These are phyloP conservation scores for Russula abietina DNA, from an alignment of 768 basidiomycete genomes.

Conservation along the genomic window DNA sequence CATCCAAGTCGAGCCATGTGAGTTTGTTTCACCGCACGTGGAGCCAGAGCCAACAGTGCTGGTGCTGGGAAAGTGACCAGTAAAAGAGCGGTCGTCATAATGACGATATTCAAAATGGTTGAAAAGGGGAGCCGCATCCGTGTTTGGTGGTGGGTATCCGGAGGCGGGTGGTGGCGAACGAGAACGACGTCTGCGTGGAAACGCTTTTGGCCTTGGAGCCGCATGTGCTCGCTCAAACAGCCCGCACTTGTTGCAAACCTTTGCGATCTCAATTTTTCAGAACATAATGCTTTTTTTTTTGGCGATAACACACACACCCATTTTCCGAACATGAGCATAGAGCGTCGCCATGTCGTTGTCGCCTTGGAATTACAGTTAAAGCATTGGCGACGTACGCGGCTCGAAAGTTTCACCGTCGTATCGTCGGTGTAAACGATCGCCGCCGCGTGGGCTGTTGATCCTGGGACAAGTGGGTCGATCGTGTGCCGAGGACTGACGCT, in stretches of 20 bases:
- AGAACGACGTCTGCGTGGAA: conserved; percentile 10
- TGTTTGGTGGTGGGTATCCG: no score
- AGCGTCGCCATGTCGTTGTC: conserved; percentile 73
- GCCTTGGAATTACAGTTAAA: conserved; percentile 81
- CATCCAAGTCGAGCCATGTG: not conserved
- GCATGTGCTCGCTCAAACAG: conserved; percentile 76
- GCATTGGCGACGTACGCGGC: conserved; percentile 65
- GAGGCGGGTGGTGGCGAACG: not conserved
- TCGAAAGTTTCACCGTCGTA: conserved; percentile 68
- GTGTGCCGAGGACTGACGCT: not conserved
- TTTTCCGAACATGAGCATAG: conserved; percentile 71
- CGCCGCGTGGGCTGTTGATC: not conserved
- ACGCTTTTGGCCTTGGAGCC: conserved; percentile 49
- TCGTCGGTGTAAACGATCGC: conserved; percentile 53
- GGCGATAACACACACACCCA: conserved; percentile 36
- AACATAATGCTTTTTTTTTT: not conserved
- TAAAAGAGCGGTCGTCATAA: not conserved
- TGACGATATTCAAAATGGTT: not conserved
- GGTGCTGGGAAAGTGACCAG: not conserved
- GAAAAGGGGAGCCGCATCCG: not conserved
- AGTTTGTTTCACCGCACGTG: not conserved
- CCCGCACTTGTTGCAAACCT: conserved; percentile 56
- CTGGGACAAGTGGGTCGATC: not conserved
- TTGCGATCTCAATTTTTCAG: not conserved
- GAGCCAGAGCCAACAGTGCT: no score